Evolutionary conservation across 257 asterid species (phyloP), one percentile per base, ranked within the genome.

Genomic region (Apocynum venetum): DNA sequence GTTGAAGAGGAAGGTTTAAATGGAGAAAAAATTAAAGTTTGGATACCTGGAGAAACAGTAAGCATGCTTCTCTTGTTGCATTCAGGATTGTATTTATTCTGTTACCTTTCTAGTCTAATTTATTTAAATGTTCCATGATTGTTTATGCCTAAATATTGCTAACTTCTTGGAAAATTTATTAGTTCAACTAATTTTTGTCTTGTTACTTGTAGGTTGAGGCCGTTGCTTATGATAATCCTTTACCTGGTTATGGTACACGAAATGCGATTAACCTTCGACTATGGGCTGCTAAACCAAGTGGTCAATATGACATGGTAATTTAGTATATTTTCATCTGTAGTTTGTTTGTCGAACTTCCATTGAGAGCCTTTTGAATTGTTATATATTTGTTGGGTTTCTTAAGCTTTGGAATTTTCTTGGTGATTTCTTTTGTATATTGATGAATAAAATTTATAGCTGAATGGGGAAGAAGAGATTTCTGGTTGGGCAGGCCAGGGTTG

Each of bases 211-310:
- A 87, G 90, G 87, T 87, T 36, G 90, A 87, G 69, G 90, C 88
- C 15, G 88, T 87, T 80, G 90, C 90, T 77, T 87, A 87, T 72
- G 90, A 84, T 79, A 84, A 87, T 73, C 90, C 88, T 40, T 78
- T 84, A 80, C 90, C 90, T 56, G 88, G 90, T 74, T 87, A 87
- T 83, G 90, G 87, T 56, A 87, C 90, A 1, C 81, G 86, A 78
- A 87, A 81, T 83, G 86, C 90, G 74, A 81, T 84, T 78, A 87
- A 87, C 80, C 86, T 87, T 72, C 86, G 90, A 76, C 81, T 87
- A 65, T 87, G 90, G 90, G 90, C 90, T 78, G 88, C 90, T 66
- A 87, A 87, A 87, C 90, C 90, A 79, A 87, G 88, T 81, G 87
- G 84, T 40, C 84, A 87, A 67, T 77, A 84, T 87, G 90, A 87